These are phyloP conservation scores for Phytophthora palmivora DNA, from an alignment of 352 stramenopile genomes.

Conservation along the genomic window DNA sequence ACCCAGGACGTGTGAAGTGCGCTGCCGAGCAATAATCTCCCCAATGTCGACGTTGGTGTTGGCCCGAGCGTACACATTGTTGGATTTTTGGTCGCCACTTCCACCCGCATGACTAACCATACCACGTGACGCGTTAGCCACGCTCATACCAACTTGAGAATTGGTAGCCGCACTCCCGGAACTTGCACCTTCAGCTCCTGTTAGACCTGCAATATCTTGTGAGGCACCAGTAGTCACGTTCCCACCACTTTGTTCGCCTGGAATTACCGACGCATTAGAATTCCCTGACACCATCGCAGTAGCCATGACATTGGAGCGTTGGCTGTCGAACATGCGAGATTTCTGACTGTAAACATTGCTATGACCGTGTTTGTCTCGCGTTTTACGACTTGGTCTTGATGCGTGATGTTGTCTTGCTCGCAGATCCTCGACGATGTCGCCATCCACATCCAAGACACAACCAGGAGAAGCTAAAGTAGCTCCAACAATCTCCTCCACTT, in stretches of 20 bases:
- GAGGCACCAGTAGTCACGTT: conserved; percentile 63
- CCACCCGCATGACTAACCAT: conserved; percentile 45
- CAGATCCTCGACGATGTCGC: conserved; percentile 80
- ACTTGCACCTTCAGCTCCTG: conserved; percentile 33
- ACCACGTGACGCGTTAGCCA: conserved; percentile 51
- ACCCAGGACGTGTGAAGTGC: conserved; percentile 66
- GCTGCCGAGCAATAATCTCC: conserved; percentile 73
- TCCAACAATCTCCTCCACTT: conserved; percentile 84
- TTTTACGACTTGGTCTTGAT: conserved; percentile 28
- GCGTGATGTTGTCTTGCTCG: conserved; percentile 55
- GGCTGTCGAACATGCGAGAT: conserved; percentile 52
- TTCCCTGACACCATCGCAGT: conserved; percentile 24
- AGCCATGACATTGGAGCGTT: conserved; percentile 41
- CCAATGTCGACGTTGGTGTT: conserved; percentile 82
- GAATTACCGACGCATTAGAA: conserved; percentile 55
- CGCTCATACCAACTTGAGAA: conserved; percentile 51
- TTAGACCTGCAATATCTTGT: conserved; percentile 43
- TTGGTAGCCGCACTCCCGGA: conserved; percentile 44
- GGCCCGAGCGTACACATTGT: conserved; percentile 64
- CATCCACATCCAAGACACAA: conserved; percentile 81
- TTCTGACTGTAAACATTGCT: conserved; percentile 47
- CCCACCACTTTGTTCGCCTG: conserved; percentile 47
- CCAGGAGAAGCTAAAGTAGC: conserved; percentile 78
- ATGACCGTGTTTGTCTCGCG: conserved; percentile 20
- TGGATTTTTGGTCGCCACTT: conserved; percentile 54